Evolutionary conservation across 805 yeast species (phyloP), one percentile per base, ranked within the genome.

Genomic region (Kazachstania kunashirensis): DNA sequence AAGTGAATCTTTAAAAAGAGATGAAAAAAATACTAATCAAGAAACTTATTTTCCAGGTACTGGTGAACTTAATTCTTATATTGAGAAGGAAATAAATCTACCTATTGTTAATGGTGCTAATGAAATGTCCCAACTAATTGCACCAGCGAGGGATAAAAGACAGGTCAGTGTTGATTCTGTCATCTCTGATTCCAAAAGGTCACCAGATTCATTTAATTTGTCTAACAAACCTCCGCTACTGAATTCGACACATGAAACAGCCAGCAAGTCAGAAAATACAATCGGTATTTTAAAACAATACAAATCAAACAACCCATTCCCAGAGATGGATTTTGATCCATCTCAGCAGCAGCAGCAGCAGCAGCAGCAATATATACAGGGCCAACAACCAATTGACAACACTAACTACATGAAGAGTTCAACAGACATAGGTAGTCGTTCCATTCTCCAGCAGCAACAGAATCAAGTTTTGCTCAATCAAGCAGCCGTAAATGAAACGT

Each of bases 261-360:
- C 39, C 23, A 32, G 35, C 8, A 29, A 36, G 25, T 24, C 40
- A 6, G 43, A 37, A 11, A 19, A n/a, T 14, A 23, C 18, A 10
- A 11, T 29, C 10, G 29, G 26, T 23, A 19, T 20, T 6, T 36
- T 27, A 6, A 56, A 46, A 40, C 59, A 54, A 33, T 55, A 57
- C 41, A 59, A 59, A 43, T 48, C 60, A 3, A 55, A 50, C 30
- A 59, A 59, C 40, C 63, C 63, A n/a, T 59, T 59, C 25, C 63
- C 62, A 14, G 51, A 45, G 34, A 52, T 55, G 43, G 21, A 15
- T 2, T 13, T 14, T 21, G 24, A 13, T 29, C 39, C 26, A 13
- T 37, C 31, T 12, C 33, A 36, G 12, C 38, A 27, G n/a, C 43
- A 38, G 23, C 33, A 33, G 17, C 44, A 32, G 20, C 32, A 31